Conservation (phyloP, 768 basidiomycete genomes). For the Tulasnella sp. region DNA sequence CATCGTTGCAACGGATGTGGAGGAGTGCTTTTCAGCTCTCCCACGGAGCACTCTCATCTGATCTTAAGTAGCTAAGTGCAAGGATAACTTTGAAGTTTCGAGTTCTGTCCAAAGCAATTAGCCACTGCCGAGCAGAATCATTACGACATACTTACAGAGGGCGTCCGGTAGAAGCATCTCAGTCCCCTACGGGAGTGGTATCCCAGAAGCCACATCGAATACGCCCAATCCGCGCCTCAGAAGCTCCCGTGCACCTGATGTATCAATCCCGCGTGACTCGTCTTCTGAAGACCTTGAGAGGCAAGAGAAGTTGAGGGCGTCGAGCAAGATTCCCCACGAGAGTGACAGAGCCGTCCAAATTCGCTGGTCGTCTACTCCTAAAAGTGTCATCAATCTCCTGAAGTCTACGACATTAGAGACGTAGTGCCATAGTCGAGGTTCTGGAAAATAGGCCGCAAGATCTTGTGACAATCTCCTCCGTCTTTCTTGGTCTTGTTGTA, state of each 20-base stretch:
- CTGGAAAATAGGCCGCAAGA: neutral
- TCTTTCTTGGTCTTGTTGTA: neutral
- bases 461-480: neutral
- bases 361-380: neutral
- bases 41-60: no score
- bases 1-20: no score
- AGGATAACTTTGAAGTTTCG: no score
- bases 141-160: no score
- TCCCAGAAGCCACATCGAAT: neutral
- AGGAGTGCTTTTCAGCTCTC: no score
- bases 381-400: neutral
- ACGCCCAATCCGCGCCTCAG: neutral
- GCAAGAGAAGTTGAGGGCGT: neutral
- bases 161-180: no score
- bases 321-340: neutral
- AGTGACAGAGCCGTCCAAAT: neutral
- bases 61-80: no score
- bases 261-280: neutral
- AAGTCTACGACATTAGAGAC: neutral
- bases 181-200: neutral
- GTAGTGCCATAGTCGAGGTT: neutral
- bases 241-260: neutral
- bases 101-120: no score
- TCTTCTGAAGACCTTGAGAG: neutral
- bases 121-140: no score